phyloP scores from a whole-genome alignment of 2,329 filamentous ascomycete species.

The Aureobasidium sp. region DNA sequence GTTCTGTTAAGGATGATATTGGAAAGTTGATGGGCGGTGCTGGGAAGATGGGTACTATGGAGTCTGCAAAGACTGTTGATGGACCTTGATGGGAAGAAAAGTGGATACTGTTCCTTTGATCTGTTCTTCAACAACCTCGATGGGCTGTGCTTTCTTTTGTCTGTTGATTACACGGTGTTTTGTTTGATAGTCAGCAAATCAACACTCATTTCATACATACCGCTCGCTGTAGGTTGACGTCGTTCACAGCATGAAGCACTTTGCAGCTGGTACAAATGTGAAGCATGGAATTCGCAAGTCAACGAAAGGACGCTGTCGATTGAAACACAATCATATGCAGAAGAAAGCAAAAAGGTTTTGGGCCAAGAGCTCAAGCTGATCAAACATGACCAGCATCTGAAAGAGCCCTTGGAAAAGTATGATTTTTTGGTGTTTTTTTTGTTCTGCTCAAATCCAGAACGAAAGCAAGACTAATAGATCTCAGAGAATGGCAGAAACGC shows the following conservation, averaged over 20 bases:
- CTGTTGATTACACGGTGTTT: neutral
- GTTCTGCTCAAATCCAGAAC: neutral
- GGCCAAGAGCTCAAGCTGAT: constrained; percentile 1
- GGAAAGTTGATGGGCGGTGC: too few species aligned
- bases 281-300: neutral
- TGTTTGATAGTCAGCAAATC: neutral
- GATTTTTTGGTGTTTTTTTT: constrained; percentile 11
- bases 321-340: neutral
- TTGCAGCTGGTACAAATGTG: neutral
- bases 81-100: too few species aligned
- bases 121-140: too few species aligned
- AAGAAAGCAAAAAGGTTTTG: neutral
- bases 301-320: neutral
- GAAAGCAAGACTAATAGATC: neutral
- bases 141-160: too few species aligned
- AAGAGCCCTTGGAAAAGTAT: constrained; percentile 2
- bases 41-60: too few species aligned
- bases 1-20: too few species aligned
- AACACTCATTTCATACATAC: neutral
- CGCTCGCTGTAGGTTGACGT: neutral
- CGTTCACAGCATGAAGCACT: neutral
- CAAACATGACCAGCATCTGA: neutral
- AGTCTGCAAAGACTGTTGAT: too few species aligned
- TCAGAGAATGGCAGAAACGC: neutral
- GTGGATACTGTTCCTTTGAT: too few species aligned